Evolutionary conservation across 2,329 filamentous ascomycete species (phyloP).

Genomic region (Fusarium anthophilum): DNA sequence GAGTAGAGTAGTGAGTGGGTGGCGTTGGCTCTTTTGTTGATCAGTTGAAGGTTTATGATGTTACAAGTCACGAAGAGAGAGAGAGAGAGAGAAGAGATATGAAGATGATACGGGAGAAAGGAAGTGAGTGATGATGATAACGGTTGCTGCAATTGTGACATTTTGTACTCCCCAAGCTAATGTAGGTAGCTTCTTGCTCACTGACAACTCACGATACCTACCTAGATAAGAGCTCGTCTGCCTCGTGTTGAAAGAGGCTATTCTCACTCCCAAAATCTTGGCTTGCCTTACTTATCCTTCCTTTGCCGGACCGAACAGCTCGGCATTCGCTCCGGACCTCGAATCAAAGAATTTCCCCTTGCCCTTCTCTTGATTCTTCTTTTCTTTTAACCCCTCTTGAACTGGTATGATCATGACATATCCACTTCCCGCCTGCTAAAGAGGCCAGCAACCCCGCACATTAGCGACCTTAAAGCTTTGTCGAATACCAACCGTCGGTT

Average conservation of each 20-base stretch:
- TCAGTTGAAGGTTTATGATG: not conserved
- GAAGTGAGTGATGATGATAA: not conserved
- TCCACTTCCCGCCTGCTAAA: slow-evolving; percentile 12
- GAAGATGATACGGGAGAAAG: not conserved
- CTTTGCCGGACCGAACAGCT: slow-evolving; percentile 19
- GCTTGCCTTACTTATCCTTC: not conserved
- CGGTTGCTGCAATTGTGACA: not conserved
- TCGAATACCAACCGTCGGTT: slow-evolving; percentile 39
- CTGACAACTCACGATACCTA: not conserved
- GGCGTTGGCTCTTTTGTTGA: slow-evolving; percentile 1
- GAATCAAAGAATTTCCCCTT: not conserved
- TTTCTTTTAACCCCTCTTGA: slow-evolving; percentile 6
- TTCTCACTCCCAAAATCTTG: not conserved
- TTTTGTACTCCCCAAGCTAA: not conserved
- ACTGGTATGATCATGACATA: slow-evolving; percentile 13
- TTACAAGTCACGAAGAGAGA: not conserved
- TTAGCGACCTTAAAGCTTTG: not conserved
- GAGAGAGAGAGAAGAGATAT: not conserved
- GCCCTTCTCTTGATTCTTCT: not conserved
- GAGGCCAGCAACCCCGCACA: slow-evolving; percentile 16
- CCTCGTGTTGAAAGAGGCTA: not conserved
- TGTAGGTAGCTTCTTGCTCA: not conserved
- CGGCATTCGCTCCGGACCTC: not conserved
- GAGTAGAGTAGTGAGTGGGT: not conserved
- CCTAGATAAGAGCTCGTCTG: not conserved